Base-by-base conservation (phyloP, 2,329 filamentous ascomycete species). In the Coniochaeta prunicola region DNA sequence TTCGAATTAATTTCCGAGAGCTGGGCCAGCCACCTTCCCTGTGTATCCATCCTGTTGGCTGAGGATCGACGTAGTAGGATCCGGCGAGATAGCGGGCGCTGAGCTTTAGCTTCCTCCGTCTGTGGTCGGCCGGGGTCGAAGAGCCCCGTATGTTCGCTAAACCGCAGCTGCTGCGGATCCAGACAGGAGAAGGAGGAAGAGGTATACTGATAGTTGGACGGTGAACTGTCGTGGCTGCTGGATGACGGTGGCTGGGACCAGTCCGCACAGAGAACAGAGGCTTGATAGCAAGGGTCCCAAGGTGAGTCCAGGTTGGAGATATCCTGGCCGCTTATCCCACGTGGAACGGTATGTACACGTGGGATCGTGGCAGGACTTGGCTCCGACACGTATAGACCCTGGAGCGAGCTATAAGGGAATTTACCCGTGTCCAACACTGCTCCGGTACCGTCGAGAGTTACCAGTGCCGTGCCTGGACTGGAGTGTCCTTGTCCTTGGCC, bases 1-100 rank as follows among this genome's bases (percentile, higher is more conserved):
- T 70, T 66, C 57, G 71, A 66, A 63, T 74, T 74, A 61, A 76
- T 69, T 54, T 73, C 68, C 28, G 70, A 71, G 58, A 76, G 66
- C 60, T 73, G 71, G 61, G 73, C 69, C 71, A 74, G 67, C 70
- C 66, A 58, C 69, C 62, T 54, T 59, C 42, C 54, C 30, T 58
- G 69, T 60, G 7, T 62, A n/a, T 1, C 38, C 57, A 55, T 69
- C 64, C 36, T 62, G 19, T 33, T 64, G 59, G 34, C 53, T 8
- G 55, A 34, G 34, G 57, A 50, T 19, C 60, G 45, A 21, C 59
- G 73, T 62, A 33, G 69, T 65, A 61, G 48, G 56, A 75, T 74
- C 31, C 59, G 53, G 60, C 61, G 58, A 42, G 30, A 31, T 26
- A 30, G 13, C 24, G 24, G 45, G 9, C 24, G 24, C 21, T 28